These are phyloP conservation scores for Monosporozyma servazzii DNA, from an alignment of 805 yeast genomes.

Conservation along the genomic window DNA sequence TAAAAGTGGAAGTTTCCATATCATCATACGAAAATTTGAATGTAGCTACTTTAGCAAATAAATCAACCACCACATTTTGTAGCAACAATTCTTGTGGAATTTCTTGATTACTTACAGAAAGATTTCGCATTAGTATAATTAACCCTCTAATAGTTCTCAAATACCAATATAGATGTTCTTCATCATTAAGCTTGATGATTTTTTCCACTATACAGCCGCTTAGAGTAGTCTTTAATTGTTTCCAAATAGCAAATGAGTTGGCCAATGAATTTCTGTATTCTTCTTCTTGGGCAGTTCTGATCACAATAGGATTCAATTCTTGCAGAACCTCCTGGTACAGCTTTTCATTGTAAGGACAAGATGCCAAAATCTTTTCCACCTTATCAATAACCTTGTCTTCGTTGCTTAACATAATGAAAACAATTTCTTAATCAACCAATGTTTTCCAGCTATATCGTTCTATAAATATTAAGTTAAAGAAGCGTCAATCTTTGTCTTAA, in stretches of 20 bases:
- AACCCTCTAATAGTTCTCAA: conserved; percentile 39
- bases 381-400: conserved; percentile 6
- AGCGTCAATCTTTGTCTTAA: neutral
- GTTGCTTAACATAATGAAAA: conserved; percentile 1
- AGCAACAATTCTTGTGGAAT: conserved; percentile 21
- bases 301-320: conserved; percentile 17
- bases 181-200: conserved; percentile 2
- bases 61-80: conserved; percentile 10
- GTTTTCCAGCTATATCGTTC: neutral
- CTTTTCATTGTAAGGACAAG: conserved; percentile 5
- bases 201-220: conserved; percentile 5
- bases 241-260: conserved; percentile 23
- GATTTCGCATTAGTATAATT: conserved; percentile 40
- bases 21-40: conserved; percentile 11
- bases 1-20: conserved; percentile 16
- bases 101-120: conserved; percentile 30
- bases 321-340: conserved; percentile 4
- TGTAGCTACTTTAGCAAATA: conserved; percentile 6
- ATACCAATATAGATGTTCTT: conserved; percentile 10
- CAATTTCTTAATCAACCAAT: neutral
- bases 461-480: neutral
- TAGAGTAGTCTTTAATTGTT: conserved; percentile 11
- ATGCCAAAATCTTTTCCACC: conserved; percentile 5
- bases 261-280: conserved; percentile 21
- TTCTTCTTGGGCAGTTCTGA: conserved; percentile 22